phyloP scores from a whole-genome alignment of 306 rosid genomes.

The Mucuna pruriens region DNA sequence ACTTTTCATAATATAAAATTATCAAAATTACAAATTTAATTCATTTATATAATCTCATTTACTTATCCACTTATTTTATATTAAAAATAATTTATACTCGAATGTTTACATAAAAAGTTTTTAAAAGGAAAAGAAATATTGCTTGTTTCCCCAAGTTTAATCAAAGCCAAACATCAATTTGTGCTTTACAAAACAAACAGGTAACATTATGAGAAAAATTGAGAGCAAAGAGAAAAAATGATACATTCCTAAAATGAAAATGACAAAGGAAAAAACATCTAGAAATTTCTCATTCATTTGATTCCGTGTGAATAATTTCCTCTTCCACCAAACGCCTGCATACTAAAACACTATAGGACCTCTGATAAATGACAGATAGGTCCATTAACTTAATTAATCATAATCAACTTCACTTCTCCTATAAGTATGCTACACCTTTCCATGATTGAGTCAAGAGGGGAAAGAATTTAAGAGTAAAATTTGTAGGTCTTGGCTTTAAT shows the following conservation, averaged over 20 bases:
- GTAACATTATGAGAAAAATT: background rate
- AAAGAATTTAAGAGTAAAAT: conserved; percentile 54
- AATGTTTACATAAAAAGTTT: background rate
- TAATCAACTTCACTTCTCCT: background rate
- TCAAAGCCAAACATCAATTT: background rate
- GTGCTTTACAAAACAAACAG: background rate
- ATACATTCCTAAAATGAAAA: background rate
- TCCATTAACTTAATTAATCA: background rate
- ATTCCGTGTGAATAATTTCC: background rate
- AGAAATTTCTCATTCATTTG: background rate
- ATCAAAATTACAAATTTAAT: background rate
- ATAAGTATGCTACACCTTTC: background rate
- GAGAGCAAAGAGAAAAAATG: background rate
- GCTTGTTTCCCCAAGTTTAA: background rate
- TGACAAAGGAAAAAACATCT: background rate
- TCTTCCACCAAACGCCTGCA: background rate
- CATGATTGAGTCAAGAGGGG: background rate
- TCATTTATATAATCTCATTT: background rate
- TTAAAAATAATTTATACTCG: background rate
- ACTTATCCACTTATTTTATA: background rate
- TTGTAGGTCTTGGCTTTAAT: conserved; percentile 51
- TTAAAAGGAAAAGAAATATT: background rate
- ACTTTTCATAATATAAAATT: background rate
- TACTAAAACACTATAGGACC: too few relatives aligned
- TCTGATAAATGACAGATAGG: background rate